Evolutionary conservation across 352 stramenopile genomes (phyloP).

Genomic region (Phytophthora nicotianae): DNA sequence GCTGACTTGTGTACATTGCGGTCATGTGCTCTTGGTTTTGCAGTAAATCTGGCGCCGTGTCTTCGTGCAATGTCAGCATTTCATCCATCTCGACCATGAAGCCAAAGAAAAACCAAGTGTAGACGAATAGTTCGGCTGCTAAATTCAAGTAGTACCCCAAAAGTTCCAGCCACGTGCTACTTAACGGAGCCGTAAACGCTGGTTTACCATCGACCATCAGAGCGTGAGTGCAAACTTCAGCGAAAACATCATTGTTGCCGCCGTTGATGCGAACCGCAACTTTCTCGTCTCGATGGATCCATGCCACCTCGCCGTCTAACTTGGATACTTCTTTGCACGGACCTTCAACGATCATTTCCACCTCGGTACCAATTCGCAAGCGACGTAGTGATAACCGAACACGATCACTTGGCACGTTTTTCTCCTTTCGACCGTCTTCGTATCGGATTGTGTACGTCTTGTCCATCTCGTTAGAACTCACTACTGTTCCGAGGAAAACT

Average conservation of each 20-base stretch:
- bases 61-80: constrained; percentile 43
- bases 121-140: constrained; percentile 46
- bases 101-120: constrained; percentile 65
- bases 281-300: constrained; percentile 76
- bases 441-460: constrained; percentile 65
- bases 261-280: constrained; percentile 65
- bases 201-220: constrained; percentile 69
- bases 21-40: constrained; percentile 39
- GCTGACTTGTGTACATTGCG: constrained; percentile 35
- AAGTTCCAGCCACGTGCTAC: constrained; percentile 67
- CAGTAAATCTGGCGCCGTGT: constrained; percentile 38
- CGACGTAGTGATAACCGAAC: constrained; percentile 61
- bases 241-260: constrained; percentile 72
- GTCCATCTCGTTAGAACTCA: constrained; percentile 45
- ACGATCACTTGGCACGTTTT: constrained; percentile 52
- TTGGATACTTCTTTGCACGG: constrained; percentile 76
- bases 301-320: constrained; percentile 71
- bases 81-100: constrained; percentile 63
- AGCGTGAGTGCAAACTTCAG: constrained; percentile 65
- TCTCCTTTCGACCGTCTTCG: constrained; percentile 63
- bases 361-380: constrained; percentile 64
- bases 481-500: constrained; percentile 52
- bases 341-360: constrained; percentile 77
- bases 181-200: constrained; percentile 64
- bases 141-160: constrained; percentile 66